Conservation (phyloP, 1,284 basidiomycete species). For the Trichosporon coremiiforme region DNA sequence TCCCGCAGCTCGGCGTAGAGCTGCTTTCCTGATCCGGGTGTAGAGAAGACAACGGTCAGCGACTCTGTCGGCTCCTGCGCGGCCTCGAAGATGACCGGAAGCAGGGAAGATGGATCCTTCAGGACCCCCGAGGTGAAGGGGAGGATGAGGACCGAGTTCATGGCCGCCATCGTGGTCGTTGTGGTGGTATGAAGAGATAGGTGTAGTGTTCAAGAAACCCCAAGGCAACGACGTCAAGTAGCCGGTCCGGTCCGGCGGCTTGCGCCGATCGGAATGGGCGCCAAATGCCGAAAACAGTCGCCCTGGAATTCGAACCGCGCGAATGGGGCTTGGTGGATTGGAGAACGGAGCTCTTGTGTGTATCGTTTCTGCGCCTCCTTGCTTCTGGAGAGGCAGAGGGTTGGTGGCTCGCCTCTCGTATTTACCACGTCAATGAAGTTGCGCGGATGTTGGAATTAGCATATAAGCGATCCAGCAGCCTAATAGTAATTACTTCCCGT, state of each 20-base stretch:
- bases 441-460: no score
- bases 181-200: background rate
- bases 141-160: slow-evolving; percentile 38
- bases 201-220: background rate
- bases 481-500: no score
- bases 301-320: background rate
- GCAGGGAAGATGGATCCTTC: slow-evolving; percentile 34
- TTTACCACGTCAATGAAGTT: no score
- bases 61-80: slow-evolving; percentile 32
- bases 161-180: background rate
- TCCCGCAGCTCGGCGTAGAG: slow-evolving; percentile 36
- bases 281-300: background rate
- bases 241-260: slow-evolving; percentile 5
- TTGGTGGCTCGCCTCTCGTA: no score
- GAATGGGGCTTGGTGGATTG: no score
- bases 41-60: slow-evolving; percentile 43
- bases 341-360: no score
- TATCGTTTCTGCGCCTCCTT: no score
- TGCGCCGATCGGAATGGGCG: background rate
- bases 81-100: slow-evolving; percentile 35
- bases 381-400: no score
- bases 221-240: background rate
- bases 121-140: slow-evolving; percentile 43
- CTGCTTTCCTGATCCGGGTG: slow-evolving; percentile 34
- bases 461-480: no score